Base-by-base conservation (phyloP, 768 basidiomycete genomes). In the Kwoniella pini region DNA sequence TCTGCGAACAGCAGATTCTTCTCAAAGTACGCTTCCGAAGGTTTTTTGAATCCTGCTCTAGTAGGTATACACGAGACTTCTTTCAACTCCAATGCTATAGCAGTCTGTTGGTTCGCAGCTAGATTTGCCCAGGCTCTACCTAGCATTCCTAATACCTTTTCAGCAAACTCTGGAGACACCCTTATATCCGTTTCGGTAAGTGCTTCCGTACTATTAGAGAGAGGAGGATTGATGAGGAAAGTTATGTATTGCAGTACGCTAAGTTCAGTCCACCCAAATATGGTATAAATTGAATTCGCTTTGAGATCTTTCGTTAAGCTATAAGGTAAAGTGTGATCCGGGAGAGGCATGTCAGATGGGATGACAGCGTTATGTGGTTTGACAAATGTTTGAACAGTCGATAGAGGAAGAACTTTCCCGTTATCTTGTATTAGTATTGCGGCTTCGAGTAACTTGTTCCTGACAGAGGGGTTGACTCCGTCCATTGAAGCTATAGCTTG, bases 1-100 rank as follows among this genome's bases (percentile, higher is more conserved):
- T 98, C 94, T n/a, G 85, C 83, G 75, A 99, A 97, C 44, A 97
- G 81, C 69, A 90, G 86, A 42, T 88, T 91, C 62, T 85, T 91
- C 11, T 88, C 80, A 72, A 96, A 94, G 79, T 96, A 97, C n/a
- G 79, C 75, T 58, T 91, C 85, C 7, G 80, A 79, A 0, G 94
- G 90, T 38, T 78, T 70, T 62, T 85, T 87, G 80, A 94, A 83
- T 6, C 95, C 95, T 15, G 78, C 80, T 21, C 84, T 85, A 9
- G 88, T 90, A 17, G 89, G 89, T 39, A 92, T 83, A 69, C 88
- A 89, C 1, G 85, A 63, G 21, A 84, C 80, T 2, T 78, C 72
- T 51, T 79, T 79, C 30, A 91, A 77, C 22, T 85, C 75, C 1
- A 73, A 69, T n/a, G 80, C 78, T 30, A 88, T 80, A 9, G 83